Conservation (phyloP, 768 basidiomycete species). For the Pleurotus citrinopileatus region DNA sequence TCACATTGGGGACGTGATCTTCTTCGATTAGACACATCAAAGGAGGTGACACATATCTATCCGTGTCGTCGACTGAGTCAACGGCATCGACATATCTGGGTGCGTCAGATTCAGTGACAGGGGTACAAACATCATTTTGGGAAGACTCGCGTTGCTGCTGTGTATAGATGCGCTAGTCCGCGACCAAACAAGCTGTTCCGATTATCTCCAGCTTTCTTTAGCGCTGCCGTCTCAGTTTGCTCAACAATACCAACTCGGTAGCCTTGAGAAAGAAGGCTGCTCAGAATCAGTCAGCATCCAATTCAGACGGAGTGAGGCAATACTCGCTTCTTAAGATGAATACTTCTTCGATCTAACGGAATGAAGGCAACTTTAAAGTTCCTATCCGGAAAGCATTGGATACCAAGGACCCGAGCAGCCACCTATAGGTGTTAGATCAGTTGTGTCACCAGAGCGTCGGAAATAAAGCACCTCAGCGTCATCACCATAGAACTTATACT, state of each 20-base stretch:
- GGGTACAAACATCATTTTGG: slow-evolving; percentile 5
- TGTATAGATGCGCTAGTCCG: slow-evolving; percentile 75
- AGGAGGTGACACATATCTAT: slow-evolving; percentile 55
- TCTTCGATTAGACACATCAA: slow-evolving; percentile 79
- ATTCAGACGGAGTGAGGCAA: neutral
- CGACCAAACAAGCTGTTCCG: slow-evolving; percentile 72
- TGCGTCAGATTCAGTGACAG: neutral
- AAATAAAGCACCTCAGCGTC: slow-evolving; percentile 62
- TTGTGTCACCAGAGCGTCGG: neutral
- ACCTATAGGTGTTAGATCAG: slow-evolving; percentile 36
- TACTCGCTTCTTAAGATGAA: slow-evolving; percentile 76
- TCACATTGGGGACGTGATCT: slow-evolving; percentile 29
- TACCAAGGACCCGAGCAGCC: slow-evolving; percentile 75
- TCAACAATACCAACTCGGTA: slow-evolving; percentile 82
- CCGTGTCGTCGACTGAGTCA: slow-evolving; percentile 62
- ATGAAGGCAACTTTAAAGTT: slow-evolving; percentile 78
- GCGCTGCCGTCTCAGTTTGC: slow-evolving; percentile 84
- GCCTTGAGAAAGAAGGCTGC: slow-evolving; percentile 71
- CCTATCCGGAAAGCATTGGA: slow-evolving; percentile 67
- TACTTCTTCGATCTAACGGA: slow-evolving; percentile 61
- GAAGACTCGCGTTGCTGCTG: slow-evolving; percentile 75
- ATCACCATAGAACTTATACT: slow-evolving; percentile 78
- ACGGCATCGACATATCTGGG: slow-evolving; percentile 79
- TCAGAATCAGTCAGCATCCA: slow-evolving; percentile 14
- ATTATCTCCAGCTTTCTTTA: slow-evolving; percentile 81